Base-by-base conservation (phyloP, 2,329 filamentous ascomycete species). In the Verticillium nonalfalfae region DNA sequence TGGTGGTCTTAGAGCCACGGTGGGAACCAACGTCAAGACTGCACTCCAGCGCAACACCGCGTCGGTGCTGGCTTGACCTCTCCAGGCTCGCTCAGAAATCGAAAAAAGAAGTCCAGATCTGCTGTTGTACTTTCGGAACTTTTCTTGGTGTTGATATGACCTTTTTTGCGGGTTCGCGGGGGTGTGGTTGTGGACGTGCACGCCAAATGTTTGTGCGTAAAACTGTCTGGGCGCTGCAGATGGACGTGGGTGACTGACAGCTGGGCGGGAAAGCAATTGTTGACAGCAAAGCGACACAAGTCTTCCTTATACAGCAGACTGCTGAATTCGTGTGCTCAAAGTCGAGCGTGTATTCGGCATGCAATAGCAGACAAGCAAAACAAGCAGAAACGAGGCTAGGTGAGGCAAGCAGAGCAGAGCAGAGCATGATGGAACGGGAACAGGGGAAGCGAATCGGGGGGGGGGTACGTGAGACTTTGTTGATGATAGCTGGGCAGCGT, bases 401-500 rank as follows among this genome's bases (percentile, higher is more conserved):
- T 7, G 7, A 59, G 60, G 35, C 57, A 60, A 45, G 59, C 38
- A 56, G 50, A 60, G 55, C 62, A 57, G 59, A 61, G 52, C 52
- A 34, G 54, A 57, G 50, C 56, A 61, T 18, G 45, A 52, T 11
- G 13, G 54, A 55, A 52, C 59, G 38, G 36, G 61, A 45, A 60
- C 60, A 58, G 61, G 15, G 40, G 10, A 38, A 55, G 60, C 35
- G 33, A 58, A 57, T 38, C 57, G 52, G 56, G 35, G 40, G 34
- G 34, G 40, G 54, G 33, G n/a, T 56, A 18, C 54, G 26, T 33
- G 54, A 56, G 54, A 56, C 54, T 56, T 56, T 56, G 54, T 56
- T 56, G 54, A 34, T 33, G 54, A 56, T 56, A 52, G 45, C 45
- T 52, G 45, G 45, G 45, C 45, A 13, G 18, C 21, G 45, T 18